These are phyloP conservation scores for Metroxylon sagu DNA, from an alignment of 176 grass and related monocot genomes.

Conservation along the genomic window DNA sequence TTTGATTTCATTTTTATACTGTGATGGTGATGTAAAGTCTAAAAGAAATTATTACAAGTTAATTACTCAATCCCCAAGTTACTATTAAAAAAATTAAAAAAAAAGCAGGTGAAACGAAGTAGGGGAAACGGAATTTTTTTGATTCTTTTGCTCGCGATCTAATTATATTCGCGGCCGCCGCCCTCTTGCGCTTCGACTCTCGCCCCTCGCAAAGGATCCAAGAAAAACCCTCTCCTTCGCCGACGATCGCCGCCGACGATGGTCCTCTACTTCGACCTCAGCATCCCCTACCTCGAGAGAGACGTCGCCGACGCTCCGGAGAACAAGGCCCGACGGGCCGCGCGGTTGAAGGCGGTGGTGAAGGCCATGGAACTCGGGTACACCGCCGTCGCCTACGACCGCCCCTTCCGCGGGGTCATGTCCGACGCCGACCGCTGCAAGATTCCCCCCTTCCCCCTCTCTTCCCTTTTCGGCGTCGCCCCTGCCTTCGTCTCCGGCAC, in stretches of 20 bases:
- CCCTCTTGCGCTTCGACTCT: too few relatives aligned
- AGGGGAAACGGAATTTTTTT: too few relatives aligned
- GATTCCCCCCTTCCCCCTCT: slow-evolving; percentile 26
- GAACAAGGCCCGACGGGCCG: slow-evolving; percentile 12
- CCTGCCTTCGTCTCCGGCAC: slow-evolving; percentile 30
- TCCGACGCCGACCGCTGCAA: slow-evolving; percentile 43
- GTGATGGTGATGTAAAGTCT: too few relatives aligned
- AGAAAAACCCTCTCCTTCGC: too few relatives aligned
- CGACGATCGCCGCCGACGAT: not conserved
- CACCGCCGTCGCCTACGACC: slow-evolving; percentile 32
- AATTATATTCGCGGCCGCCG: too few relatives aligned
- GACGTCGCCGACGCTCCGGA: not conserved
- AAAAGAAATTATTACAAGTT: too few relatives aligned
- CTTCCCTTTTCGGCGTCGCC: slow-evolving; percentile 37
- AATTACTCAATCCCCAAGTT: too few relatives aligned
- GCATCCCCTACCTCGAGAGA: slow-evolving; percentile 32
- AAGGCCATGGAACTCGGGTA: slow-evolving; percentile 25
- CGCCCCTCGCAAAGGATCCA: too few relatives aligned
- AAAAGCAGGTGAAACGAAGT: too few relatives aligned
- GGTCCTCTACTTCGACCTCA: slow-evolving; percentile 46
- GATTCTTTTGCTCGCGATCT: too few relatives aligned
- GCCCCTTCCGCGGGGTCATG: slow-evolving; percentile 49
- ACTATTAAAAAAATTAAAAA: too few relatives aligned
- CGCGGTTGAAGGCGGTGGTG: slow-evolving; percentile 8
- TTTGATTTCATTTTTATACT: too few relatives aligned